Conservation (phyloP, 345 rosid species). For the Sisymbrium irio region DNA sequence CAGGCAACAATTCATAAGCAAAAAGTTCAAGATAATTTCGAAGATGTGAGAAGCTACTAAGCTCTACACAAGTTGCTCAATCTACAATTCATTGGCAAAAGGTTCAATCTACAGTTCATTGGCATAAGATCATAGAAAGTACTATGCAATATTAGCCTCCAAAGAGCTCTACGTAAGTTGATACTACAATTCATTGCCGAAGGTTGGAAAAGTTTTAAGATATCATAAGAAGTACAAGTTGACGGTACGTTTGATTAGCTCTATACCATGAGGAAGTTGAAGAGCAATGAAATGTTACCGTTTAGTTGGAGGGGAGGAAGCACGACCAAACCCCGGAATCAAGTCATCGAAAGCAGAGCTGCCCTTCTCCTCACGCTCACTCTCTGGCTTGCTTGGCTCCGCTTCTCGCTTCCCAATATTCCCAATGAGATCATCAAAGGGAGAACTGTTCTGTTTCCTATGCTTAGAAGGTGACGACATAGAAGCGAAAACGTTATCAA, state of each 20-base stretch:
- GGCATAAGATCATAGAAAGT: too few relatives aligned
- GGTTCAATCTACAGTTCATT: too few relatives aligned
- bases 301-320: slow-evolving; percentile 44
- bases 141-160: too few relatives aligned
- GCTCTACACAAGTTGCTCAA: too few relatives aligned
- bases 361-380: slow-evolving; percentile 30
- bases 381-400: slow-evolving; percentile 32
- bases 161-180: too few relatives aligned
- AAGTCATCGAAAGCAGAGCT: slow-evolving; percentile 62
- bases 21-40: too few relatives aligned
- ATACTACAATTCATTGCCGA: too few relatives aligned
- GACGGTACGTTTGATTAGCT: neutral
- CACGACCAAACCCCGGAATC: slow-evolving; percentile 68
- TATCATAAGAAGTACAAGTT: too few relatives aligned
- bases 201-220: too few relatives aligned
- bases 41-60: too few relatives aligned
- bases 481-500: slow-evolving; percentile 43
- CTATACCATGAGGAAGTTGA: neutral
- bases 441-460: slow-evolving; percentile 28
- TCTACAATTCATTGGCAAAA: too few relatives aligned
- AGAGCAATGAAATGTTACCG: slow-evolving; percentile 33
- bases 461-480: slow-evolving; percentile 36
- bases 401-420: slow-evolving; percentile 40
- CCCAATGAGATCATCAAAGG: slow-evolving; percentile 62
- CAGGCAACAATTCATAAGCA: too few relatives aligned